Conservation (phyloP, 768 basidiomycete genomes). For the Naganishia onofrii region DNA sequence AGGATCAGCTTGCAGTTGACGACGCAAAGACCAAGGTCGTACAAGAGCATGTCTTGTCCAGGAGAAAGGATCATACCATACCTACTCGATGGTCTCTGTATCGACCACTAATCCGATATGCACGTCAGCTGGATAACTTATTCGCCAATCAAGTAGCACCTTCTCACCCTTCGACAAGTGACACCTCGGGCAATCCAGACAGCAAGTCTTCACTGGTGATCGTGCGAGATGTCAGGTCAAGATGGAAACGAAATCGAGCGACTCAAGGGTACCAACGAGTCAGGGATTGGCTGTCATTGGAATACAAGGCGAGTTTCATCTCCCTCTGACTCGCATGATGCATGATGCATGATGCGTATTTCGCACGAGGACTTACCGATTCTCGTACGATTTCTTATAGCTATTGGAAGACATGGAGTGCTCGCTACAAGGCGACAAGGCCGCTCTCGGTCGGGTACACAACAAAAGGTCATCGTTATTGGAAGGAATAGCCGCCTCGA, state of each 20-base stretch:
- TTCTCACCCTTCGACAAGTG: background rate
- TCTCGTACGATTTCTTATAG: background rate
- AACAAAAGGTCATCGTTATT: background rate
- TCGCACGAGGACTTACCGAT: background rate
- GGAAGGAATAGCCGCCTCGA: background rate
- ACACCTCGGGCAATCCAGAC: background rate
- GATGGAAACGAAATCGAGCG: conserved; percentile 4
- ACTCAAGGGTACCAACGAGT: conserved; percentile 15
- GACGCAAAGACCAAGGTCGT: background rate
- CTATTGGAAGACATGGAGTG: background rate
- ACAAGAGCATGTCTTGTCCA: conserved; percentile 9
- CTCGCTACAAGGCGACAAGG: background rate
- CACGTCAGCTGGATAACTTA: background rate
- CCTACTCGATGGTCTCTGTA: conserved; percentile 14
- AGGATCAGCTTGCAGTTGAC: background rate
- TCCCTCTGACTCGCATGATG: background rate
- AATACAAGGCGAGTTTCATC: conserved; percentile 6
- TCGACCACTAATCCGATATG: conserved; percentile 6
- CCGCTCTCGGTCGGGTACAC: background rate
- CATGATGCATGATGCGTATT: background rate
- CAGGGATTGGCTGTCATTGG: conserved; percentile 6
- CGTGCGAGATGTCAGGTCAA: background rate
- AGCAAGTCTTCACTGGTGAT: background rate
- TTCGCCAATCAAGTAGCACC: background rate
- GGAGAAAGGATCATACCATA: conserved; percentile 12